These are phyloP conservation scores for Annulohypoxylon stygium DNA, from an alignment of 495 filamentous ascomycete species.

Conservation along the genomic window DNA sequence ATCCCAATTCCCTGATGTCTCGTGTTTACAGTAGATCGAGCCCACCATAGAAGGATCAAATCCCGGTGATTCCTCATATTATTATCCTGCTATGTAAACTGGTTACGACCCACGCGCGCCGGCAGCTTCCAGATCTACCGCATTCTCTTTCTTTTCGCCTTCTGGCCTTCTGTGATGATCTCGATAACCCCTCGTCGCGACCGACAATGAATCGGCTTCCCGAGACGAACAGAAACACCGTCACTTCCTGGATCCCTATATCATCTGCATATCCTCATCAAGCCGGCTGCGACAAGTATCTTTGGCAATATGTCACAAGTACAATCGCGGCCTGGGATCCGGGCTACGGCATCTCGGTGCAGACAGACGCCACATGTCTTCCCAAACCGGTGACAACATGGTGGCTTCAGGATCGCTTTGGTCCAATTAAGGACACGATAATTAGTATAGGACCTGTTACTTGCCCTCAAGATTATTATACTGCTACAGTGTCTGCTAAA, in stretches of 20 bases:
- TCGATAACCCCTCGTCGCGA: slow-evolving; percentile 20
- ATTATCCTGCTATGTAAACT: slow-evolving; percentile 22
- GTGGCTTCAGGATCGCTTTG: slow-evolving; percentile 45
- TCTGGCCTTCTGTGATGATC: slow-evolving; percentile 11
- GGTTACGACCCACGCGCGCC: slow-evolving; percentile 25
- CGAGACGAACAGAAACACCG: slow-evolving; percentile 43
- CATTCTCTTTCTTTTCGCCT: slow-evolving; percentile 18
- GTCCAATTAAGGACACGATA: slow-evolving; percentile 33
- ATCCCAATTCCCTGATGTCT: slow-evolving; percentile 3
- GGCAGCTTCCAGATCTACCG: slow-evolving; percentile 17
- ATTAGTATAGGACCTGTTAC: slow-evolving; percentile 46
- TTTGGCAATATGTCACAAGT: slow-evolving; percentile 34
- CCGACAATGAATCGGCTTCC: slow-evolving; percentile 44
- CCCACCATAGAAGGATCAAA: slow-evolving; percentile 15
- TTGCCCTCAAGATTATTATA: slow-evolving; percentile 51
- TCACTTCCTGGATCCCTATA: slow-evolving; percentile 50
- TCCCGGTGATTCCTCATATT: slow-evolving; percentile 16
- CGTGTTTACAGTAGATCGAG: slow-evolving; percentile 14
- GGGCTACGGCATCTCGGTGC: slow-evolving; percentile 42
- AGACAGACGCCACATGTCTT: slow-evolving; percentile 33
- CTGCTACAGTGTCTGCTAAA: slow-evolving; percentile 44
- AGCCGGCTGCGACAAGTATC: slow-evolving; percentile 36
- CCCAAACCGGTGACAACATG: slow-evolving; percentile 49
- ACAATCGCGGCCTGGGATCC: slow-evolving; percentile 47
- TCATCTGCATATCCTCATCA: slow-evolving; percentile 41